Conservation (phyloP, 164 flowering plant genomes). For the grape (Vitis vinifera) region ASM3070453v1 NC_081809.1:26418501-26419000, state of each 20-base stretch:
- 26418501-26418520: slow-evolving; percentile 43
- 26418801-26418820: slow-evolving; percentile 34
- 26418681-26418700: slow-evolving; percentile 32
- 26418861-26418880: not conserved
- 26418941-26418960: slow-evolving; percentile 44
- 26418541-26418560: slow-evolving; percentile 14
- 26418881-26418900: not conserved
- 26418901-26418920: slow-evolving; percentile 1
- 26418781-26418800: slow-evolving; percentile 44
- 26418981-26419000: slow-evolving; percentile 16
- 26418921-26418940: slow-evolving; percentile 51
- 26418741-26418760: slow-evolving; percentile 40
- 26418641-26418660: slow-evolving; percentile 45
- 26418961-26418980: slow-evolving; percentile 24
- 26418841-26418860: too few species aligned
- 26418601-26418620: too few species aligned
- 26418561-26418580: too few species aligned
- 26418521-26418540: slow-evolving; percentile 42
- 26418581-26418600: too few species aligned
- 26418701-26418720: slow-evolving; percentile 43
- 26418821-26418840: too few species aligned
- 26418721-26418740: slow-evolving; percentile 34
- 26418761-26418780: slow-evolving; percentile 36
- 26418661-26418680: slow-evolving; percentile 45
- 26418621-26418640: not conserved